Percentiles rank a stretch among this genome's conserved stretches.
These are phyloP conservation scores for Carallia brachiata DNA, from an alignment of 345 rosid genomes.

Conservation along the genomic window DNA sequence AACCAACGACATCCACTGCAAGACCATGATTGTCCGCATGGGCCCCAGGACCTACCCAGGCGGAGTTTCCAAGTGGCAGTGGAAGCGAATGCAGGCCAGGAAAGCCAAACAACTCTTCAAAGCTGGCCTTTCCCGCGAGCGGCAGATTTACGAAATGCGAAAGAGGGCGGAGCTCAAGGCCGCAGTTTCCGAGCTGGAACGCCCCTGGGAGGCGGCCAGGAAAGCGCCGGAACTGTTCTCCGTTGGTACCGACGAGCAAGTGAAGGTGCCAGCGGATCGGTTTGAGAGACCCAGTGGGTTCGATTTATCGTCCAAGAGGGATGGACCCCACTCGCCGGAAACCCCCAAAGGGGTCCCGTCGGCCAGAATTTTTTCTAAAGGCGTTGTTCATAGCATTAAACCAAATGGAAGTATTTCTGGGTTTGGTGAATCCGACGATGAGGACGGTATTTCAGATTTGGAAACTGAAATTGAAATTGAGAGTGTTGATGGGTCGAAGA, in stretches of 20 bases:
- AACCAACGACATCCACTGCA: conserved; percentile 24
- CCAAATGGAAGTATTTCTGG: conserved; percentile 44
- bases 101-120: conserved; percentile 84
- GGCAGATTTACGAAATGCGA: conserved; percentile 89
- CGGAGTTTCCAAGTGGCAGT: conserved; percentile 88
- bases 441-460: background rate
- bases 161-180: conserved; percentile 89
- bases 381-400: conserved; percentile 74
- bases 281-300: conserved; percentile 89
- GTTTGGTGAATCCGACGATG: conserved; percentile 11
- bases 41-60: conserved; percentile 88
- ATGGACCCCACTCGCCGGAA: conserved; percentile 67
- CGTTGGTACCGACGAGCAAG: conserved; percentile 73
- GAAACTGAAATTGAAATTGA: conserved; percentile 9
- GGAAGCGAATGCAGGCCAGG: conserved; percentile 92
- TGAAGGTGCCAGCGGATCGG: conserved; percentile 83
- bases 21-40: conserved; percentile 58
- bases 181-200: conserved; percentile 79
- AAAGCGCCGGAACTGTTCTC: conserved; percentile 72
- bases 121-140: conserved; percentile 69
- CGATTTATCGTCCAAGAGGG: conserved; percentile 71
- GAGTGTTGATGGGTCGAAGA: background rate
- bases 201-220: conserved; percentile 82
- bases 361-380: conserved; percentile 82
- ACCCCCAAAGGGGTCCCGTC: conserved; percentile 62